Evolutionary conservation across 495 filamentous ascomycete species (phyloP), one percentile per base, ranked within the genome.

Genomic region (Venustampulla echinocandica): DNA sequence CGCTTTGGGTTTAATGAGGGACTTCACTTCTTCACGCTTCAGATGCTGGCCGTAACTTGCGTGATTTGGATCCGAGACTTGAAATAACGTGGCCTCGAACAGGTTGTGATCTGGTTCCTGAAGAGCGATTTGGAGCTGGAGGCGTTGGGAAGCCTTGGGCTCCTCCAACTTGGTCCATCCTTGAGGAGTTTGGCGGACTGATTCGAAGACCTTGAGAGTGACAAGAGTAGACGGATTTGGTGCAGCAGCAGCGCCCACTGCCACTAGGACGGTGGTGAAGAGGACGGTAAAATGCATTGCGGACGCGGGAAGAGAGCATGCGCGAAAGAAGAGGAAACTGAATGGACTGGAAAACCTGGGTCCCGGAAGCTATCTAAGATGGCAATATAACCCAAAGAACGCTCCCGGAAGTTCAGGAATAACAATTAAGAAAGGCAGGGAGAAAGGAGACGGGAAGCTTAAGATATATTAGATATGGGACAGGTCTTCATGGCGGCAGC

Each of bases 41-140:
- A 84, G 69, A 46, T 80, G 71, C 36, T 71, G 56, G 10, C 77
- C 76, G 61, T 81, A 82, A 10, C 49, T 67, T 0, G 63, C 56
- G 46, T 76, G 67, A 4, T 61, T 63, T 15, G 77, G 79, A 6
- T 72, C 75, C 5, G 75, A 76, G 19, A 83, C 62, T 2, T 74
- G 66, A 25, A 74, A 59, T 10, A 80, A 66, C 18, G 61, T 70
- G 52, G 75, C 62, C 49, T 82, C 75, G 39, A 81, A 74, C 13
- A 68, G 59, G 6, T 53, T 62, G 27, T 65, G 60, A 30, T 69
- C 70, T 24, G 66, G 57, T 49, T 73, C 64, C 18, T 56, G 44
- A 22, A 75, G 38, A 1, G 69, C 68, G 32, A 77, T 60, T 10
- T 61, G 64, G 25, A 78, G 69, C n/a, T 53, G 63, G 23, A 76